These are phyloP conservation scores for Adansonia grandidieri DNA, from an alignment of 441 rosid species.

Conservation along the genomic window DNA sequence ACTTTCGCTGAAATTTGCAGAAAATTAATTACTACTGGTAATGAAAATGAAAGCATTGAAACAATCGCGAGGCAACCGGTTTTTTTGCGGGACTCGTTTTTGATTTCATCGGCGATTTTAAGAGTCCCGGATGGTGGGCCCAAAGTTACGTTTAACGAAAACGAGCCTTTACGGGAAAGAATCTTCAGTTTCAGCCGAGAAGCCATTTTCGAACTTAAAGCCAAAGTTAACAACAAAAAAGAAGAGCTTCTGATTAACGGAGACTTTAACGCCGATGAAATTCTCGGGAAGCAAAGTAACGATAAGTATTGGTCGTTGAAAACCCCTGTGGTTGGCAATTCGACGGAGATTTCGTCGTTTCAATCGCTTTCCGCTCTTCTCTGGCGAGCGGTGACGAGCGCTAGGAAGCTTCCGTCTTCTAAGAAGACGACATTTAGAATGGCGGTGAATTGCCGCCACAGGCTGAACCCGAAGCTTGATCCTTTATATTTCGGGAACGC, in stretches of 20 bases:
- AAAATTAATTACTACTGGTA: conserved; percentile 25
- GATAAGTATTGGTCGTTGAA: conserved; percentile 36
- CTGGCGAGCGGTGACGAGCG: conserved; percentile 66
- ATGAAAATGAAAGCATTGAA: not conserved
- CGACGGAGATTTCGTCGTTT: conserved; percentile 64
- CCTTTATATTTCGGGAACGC: conserved; percentile 68
- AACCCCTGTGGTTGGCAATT: conserved; percentile 30
- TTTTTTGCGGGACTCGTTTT: conserved; percentile 53
- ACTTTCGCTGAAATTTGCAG: conserved; percentile 56
- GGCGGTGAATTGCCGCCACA: conserved; percentile 66
- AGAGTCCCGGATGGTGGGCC: conserved; percentile 55
- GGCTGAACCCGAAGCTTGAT: conserved; percentile 54
- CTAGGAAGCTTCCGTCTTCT: conserved; percentile 48
- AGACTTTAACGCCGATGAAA: conserved; percentile 44
- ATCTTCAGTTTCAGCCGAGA: conserved; percentile 62
- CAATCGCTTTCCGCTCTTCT: conserved; percentile 61
- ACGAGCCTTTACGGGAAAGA: conserved; percentile 55
- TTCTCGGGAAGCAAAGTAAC: conserved; percentile 64
- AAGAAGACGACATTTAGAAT: conserved; percentile 64
- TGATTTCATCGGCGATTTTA: conserved; percentile 55
- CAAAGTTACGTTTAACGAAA: conserved; percentile 56
- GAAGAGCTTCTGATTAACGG: conserved; percentile 30
- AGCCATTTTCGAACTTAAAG: conserved; percentile 53
- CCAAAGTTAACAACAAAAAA: conserved; percentile 43
- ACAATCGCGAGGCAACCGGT: conserved; percentile 46